These are phyloP conservation scores for Pseudocercospora musae DNA, from an alignment of 2,329 filamentous ascomycete genomes.

Conservation along the genomic window DNA sequence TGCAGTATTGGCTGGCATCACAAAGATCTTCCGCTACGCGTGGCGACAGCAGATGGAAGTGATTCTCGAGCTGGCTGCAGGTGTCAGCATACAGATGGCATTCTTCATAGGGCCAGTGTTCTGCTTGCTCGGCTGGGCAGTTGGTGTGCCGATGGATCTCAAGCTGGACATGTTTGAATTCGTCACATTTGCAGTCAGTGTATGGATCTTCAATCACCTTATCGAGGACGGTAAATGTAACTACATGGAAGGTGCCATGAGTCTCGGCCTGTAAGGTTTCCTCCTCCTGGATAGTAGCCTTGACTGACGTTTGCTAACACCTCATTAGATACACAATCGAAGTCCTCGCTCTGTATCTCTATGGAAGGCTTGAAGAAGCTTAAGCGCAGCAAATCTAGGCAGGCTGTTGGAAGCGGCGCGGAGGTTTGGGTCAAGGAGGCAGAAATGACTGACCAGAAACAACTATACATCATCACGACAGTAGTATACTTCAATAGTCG, in stretches of 20 bases:
- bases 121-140: conserved; percentile 1
- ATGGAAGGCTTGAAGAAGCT: neutral
- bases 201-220: conserved; percentile 4
- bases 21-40: neutral
- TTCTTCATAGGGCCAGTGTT: conserved; percentile 1
- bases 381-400: neutral
- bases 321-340: neutral
- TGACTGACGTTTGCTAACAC: neutral
- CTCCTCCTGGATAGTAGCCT: neutral
- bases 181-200: conserved; percentile 2
- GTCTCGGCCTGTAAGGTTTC: conserved; percentile 1
- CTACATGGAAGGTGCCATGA: conserved; percentile 6
- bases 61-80: conserved; percentile 1
- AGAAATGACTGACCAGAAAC: no score
- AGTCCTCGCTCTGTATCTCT: neutral
- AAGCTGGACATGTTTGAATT: conserved; percentile 3
- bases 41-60: conserved; percentile 6
- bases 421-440: no score
- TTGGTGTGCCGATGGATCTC: conserved; percentile 1
- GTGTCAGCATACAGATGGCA: conserved; percentile 2
- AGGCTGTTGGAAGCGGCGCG: neutral
- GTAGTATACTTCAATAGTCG: no score
- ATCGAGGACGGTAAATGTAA: conserved; percentile 6
- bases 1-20: neutral
- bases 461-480: no score